These are phyloP conservation scores for Tolypocladium cylindrosporum DNA, from an alignment of 2,329 filamentous ascomycete genomes.

Conservation along the genomic window DNA sequence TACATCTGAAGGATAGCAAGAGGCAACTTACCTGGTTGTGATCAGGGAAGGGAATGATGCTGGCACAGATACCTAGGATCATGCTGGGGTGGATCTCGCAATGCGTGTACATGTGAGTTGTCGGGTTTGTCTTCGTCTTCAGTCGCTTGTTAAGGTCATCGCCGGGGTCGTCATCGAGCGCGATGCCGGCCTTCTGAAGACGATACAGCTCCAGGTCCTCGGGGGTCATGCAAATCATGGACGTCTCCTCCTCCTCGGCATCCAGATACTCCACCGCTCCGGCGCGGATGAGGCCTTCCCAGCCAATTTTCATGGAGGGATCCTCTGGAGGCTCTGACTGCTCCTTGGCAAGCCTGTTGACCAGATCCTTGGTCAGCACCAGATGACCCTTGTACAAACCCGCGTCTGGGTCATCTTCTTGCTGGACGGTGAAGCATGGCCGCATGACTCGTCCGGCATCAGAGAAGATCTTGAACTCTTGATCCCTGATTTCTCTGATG, in stretches of 20 bases:
- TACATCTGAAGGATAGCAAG: not conserved
- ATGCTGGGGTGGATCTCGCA: constrained; percentile 99
- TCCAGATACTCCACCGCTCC: constrained; percentile 95
- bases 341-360: constrained; percentile 63
- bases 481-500: constrained; percentile 90
- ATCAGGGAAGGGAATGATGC: constrained; percentile 98
- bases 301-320: constrained; percentile 61
- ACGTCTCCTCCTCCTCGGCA: constrained; percentile 94
- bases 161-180: constrained; percentile 48
- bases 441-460: constrained; percentile 93
- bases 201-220: constrained; percentile 81
- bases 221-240: constrained; percentile 99
- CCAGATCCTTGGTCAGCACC: constrained; percentile 72
- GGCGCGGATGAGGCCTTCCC: constrained; percentile 73
- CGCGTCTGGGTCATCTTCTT: constrained; percentile 64
- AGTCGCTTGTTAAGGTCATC: constrained; percentile 74
- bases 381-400: constrained; percentile 55
- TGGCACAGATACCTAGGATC: constrained; percentile 96
- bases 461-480: constrained; percentile 97
- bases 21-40: constrained; percentile 67
- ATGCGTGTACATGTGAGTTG: constrained; percentile 89
- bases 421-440: constrained; percentile 88
- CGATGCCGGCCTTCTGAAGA: constrained; percentile 56
- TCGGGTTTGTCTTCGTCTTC: constrained; percentile 78
- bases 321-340: constrained; percentile 58